Evolutionary conservation across 495 filamentous ascomycete species (phyloP).

Genomic region (Clavariopsis aquatica): DNA sequence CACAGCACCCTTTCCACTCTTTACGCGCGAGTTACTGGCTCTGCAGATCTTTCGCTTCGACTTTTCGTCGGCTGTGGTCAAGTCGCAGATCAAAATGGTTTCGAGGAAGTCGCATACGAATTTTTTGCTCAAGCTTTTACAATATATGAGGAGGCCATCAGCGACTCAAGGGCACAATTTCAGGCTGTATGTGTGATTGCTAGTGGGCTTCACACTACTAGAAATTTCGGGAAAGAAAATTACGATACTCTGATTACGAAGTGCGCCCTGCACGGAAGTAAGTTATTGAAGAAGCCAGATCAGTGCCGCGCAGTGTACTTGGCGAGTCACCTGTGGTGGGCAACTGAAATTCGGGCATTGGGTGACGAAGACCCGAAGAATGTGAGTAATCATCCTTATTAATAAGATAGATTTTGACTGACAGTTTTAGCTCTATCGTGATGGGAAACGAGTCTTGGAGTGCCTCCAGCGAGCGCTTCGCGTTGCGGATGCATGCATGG

Average conservation of each 20-base stretch:
- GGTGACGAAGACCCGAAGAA: conserved; percentile 81
- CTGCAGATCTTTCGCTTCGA: conserved; percentile 82
- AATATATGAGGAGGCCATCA: conserved; percentile 94
- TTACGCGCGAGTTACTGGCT: conserved; percentile 81
- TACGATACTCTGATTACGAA: conserved; percentile 99
- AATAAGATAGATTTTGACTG: conserved; percentile 11
- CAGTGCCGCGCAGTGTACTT: conserved; percentile 96
- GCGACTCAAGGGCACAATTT: conserved; percentile 93
- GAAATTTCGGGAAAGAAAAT: conserved; percentile 91
- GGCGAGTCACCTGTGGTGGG: conserved; percentile 97
- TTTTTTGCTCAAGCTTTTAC: conserved; percentile 99
- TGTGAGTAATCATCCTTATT: conserved; percentile 55
- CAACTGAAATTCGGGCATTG: conserved; percentile 78
- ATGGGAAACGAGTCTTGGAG: conserved; percentile 94
- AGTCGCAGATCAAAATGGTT: conserved; percentile 86
- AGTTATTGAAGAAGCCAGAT: conserved; percentile 95
- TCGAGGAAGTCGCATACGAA: conserved; percentile 95
- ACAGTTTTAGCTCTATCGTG: conserved; percentile 75
- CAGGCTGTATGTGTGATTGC: conserved; percentile 96
- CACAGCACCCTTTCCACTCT: conserved; percentile 84
- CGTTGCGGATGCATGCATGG: conserved; percentile 98
- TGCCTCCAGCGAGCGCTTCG: conserved; percentile 93
- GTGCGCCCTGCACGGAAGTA: conserved; percentile 93
- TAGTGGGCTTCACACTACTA: conserved; percentile 78
- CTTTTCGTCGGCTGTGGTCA: conserved; percentile 90